Evolutionary conservation across 2,329 filamentous ascomycete genomes (phyloP).

Genomic region (Alternaria novae-zelandiae): DNA sequence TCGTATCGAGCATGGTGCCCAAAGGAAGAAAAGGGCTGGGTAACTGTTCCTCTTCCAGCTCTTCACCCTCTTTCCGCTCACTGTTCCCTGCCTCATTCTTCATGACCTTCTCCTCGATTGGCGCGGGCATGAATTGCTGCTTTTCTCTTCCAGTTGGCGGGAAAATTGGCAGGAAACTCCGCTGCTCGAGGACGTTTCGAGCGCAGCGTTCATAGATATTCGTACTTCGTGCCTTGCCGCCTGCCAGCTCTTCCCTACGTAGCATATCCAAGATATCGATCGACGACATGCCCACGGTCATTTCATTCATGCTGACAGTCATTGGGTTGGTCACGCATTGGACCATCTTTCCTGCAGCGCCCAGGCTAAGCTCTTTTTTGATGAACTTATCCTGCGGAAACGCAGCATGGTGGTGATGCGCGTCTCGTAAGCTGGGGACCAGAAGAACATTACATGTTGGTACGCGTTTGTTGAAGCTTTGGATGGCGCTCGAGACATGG

Average conservation of each 20-base stretch:
- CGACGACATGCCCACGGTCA: conserved; percentile 78
- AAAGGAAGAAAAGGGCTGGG: conserved; percentile 50
- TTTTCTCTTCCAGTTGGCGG: conserved; percentile 75
- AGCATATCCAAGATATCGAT: conserved; percentile 87
- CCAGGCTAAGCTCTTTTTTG: conserved; percentile 75
- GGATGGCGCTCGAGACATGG: conserved; percentile 76
- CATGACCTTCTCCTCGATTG: conserved; percentile 59
- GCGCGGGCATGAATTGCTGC: conserved; percentile 62
- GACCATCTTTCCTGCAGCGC: conserved; percentile 65
- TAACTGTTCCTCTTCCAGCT: conserved; percentile 59
- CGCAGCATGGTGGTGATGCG: conserved; percentile 80
- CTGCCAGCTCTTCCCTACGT: conserved; percentile 72
- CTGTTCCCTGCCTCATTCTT: conserved; percentile 50
- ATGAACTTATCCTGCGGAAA: conserved; percentile 81
- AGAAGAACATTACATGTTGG: conserved; percentile 83
- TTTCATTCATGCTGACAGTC: conserved; percentile 86
- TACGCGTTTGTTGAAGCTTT: conserved; percentile 71
- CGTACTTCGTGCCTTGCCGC: conserved; percentile 61
- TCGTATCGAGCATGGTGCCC: conserved; percentile 80
- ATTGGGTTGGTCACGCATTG: conserved; percentile 89
- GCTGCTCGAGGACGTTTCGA: conserved; percentile 82
- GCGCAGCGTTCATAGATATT: conserved; percentile 75
- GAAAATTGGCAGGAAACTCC: conserved; percentile 89
- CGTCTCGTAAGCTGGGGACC: conserved; percentile 81
- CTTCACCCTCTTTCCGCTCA: conserved; percentile 39